A percentile compares a stretch with the other conserved stretches of the same genome.
phyloP scores from a whole-genome alignment of 2,329 filamentous ascomycete species.

The Phaeoacremonium minimum region DNA sequence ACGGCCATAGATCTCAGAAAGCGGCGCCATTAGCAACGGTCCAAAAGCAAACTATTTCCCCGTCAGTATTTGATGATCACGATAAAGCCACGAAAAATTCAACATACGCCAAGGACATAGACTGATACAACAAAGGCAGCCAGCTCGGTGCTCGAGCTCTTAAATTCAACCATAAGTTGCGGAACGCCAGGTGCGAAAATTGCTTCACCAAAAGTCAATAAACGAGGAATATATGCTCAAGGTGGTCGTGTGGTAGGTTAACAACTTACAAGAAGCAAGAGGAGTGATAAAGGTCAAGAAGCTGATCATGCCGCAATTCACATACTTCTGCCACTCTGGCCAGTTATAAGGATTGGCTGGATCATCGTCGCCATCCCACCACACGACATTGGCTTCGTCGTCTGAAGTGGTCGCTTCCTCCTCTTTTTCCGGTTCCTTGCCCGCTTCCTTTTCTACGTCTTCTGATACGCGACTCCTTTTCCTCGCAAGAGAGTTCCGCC shows the following conservation, averaged over 20 bases:
- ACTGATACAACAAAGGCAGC: slow-evolving; percentile 55
- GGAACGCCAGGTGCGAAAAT: slow-evolving; percentile 54
- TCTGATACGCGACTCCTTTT: slow-evolving; percentile 9
- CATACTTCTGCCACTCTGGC: slow-evolving; percentile 38
- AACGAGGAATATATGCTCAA: neutral
- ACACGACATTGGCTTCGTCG: too few species aligned
- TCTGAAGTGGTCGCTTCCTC: too few species aligned
- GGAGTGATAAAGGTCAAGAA: slow-evolving; percentile 45
- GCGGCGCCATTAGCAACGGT: slow-evolving; percentile 27
- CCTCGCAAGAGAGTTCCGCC: slow-evolving; percentile 13
- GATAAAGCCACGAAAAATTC: too few species aligned
- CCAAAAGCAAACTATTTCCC: slow-evolving; percentile 1
- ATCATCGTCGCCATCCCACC: slow-evolving; percentile 43
- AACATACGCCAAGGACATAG: slow-evolving; percentile 51
- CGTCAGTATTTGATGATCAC: neutral
- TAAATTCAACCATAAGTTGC: slow-evolving; percentile 45
- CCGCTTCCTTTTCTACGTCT: too few species aligned
- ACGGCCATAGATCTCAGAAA: slow-evolving; percentile 42
- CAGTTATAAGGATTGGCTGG: slow-evolving; percentile 49
- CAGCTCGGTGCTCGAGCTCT: slow-evolving; percentile 36
- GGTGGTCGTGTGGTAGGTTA: neutral
- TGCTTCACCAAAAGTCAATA: slow-evolving; percentile 37
- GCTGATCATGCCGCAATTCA: slow-evolving; percentile 42
- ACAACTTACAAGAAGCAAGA: slow-evolving; percentile 30
- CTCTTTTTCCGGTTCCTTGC: too few species aligned